Evolutionary conservation across 1,139 yeast genomes (phyloP).

Genomic region (Taphrina sp.): DNA sequence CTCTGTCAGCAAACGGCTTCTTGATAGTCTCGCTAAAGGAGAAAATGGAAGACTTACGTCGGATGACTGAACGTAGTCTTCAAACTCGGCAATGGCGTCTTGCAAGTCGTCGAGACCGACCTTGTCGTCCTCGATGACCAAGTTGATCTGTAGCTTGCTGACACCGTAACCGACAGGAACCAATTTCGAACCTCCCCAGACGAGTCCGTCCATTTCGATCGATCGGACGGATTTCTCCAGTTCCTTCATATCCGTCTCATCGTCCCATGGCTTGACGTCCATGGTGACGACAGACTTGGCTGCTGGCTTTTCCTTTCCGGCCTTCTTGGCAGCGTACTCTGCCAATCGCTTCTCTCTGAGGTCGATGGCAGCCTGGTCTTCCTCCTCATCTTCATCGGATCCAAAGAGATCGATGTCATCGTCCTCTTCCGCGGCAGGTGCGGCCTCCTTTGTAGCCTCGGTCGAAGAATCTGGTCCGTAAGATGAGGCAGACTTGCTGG

Average conservation of each 20-base stretch:
- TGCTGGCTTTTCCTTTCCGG: slow-evolving; percentile 96
- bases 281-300: slow-evolving; percentile 96
- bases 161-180: slow-evolving; percentile 99
- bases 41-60: slow-evolving; percentile 19
- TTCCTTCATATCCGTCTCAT: slow-evolving; percentile 92
- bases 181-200: slow-evolving; percentile 98
- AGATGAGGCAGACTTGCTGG: slow-evolving; percentile 44
- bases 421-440: slow-evolving; percentile 61
- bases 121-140: slow-evolving; percentile 95
- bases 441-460: slow-evolving; percentile 58
- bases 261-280: slow-evolving; percentile 99
- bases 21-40: too few relatives aligned
- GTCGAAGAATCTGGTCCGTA: slow-evolving; percentile 63
- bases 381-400: slow-evolving; percentile 86
- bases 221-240: slow-evolving; percentile 81
- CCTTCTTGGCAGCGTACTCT: slow-evolving; percentile 95
- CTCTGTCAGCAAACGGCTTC: too few relatives aligned
- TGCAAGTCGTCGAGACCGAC: slow-evolving; percentile 91
- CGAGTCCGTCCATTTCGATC: slow-evolving; percentile 85
- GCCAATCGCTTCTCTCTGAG: slow-evolving; percentile 96
- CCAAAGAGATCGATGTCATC: slow-evolving; percentile 96
- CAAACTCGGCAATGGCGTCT: slow-evolving; percentile 72
- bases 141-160: slow-evolving; percentile 97
- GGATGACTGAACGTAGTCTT: slow-evolving; percentile 85
- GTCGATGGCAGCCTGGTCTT: slow-evolving; percentile 94